These are phyloP conservation scores for Mycena maculata DNA, from an alignment of 768 basidiomycete genomes.

Conservation along the genomic window DNA sequence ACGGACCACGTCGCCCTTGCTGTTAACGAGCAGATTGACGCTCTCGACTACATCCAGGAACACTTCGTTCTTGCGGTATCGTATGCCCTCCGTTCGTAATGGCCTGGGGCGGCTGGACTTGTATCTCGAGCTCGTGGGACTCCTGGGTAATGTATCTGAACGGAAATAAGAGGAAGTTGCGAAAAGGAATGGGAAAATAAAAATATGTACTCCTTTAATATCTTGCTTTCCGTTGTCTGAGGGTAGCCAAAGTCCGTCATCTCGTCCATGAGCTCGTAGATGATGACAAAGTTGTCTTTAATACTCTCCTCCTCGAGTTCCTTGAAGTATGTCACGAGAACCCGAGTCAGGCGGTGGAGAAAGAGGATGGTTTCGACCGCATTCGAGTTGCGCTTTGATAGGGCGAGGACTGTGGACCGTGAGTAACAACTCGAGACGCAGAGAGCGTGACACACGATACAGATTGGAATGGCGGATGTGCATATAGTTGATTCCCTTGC, in stretches of 20 bases:
- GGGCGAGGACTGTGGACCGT: conserved; percentile 81
- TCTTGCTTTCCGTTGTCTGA: conserved; percentile 99
- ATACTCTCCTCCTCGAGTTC: conserved; percentile 99
- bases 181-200: neutral
- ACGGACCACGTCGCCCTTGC: conserved; percentile 95
- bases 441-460: conserved; percentile 73
- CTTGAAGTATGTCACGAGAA: conserved; percentile 98
- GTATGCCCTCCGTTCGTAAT: conserved; percentile 97
- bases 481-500: conserved; percentile 97
- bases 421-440: neutral
- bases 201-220: conserved; percentile 93
- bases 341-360: conserved; percentile 91
- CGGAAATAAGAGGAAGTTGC: neutral
- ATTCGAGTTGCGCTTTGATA: conserved; percentile 96
- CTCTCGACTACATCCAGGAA: conserved; percentile 99
- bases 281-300: conserved; percentile 98
- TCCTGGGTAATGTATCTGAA: conserved; percentile 96
- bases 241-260: conserved; percentile 99
- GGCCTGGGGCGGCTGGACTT: conserved; percentile 91
- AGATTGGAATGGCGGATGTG: conserved; percentile 98
- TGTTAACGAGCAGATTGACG: conserved; percentile 89
- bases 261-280: conserved; percentile 98
- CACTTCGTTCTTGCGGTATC: conserved; percentile 98
- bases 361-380: conserved; percentile 97
- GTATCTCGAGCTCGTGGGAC: conserved; percentile 96